Base-by-base conservation (phyloP, 2,329 filamentous ascomycete species). In the Fusarium sp. region DNA sequence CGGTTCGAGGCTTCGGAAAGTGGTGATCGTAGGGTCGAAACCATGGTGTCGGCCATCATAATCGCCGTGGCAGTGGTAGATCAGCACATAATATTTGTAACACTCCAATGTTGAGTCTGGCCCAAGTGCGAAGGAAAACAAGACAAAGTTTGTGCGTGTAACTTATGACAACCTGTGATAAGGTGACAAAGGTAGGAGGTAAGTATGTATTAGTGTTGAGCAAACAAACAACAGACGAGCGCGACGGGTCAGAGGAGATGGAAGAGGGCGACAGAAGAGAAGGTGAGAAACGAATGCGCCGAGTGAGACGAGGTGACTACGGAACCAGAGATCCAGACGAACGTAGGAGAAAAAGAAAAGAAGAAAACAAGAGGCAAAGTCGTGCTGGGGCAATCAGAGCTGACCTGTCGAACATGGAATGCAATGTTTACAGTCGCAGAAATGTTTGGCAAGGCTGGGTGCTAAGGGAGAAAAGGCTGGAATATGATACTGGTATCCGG, bases 1-100 rank as follows among this genome's bases (percentile, higher is more conserved):
- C 81, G 78, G 59, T 79, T 76, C 25, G 77, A 78, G 22, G 81
- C 80, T 70, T 85, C 82, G 31, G 76, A 76, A 40, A 85, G 73
- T 39, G 82, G 82, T 48, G 74, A 69, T 53, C 78, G 78, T 50
- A 61, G 48, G 49, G 67, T 71, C 57, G 72, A 66, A 65, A 69
- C 69, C 60, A 67, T 67, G 34, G 63, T 62, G 42, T 78, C 76
- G 50, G 77, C 69, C 73, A 75, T 75, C 61, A 32, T 73, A 45
- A 65, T 56, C 50, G 67, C 57, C 53, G 47, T 54, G 49, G 46
- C 49, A 63, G 47, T 32, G 53, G 62, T 63, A 28, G 48, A 72
- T 74, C 73, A 77, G 73, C 68, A 73, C 75, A 77, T 77, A 73
- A 70, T 77, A 73, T 56, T 69, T 51, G 47, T 52, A 58, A 52